Evolutionary conservation across 208 protist genomes (phyloP).

Genomic region (Porcisia deanei): DNA sequence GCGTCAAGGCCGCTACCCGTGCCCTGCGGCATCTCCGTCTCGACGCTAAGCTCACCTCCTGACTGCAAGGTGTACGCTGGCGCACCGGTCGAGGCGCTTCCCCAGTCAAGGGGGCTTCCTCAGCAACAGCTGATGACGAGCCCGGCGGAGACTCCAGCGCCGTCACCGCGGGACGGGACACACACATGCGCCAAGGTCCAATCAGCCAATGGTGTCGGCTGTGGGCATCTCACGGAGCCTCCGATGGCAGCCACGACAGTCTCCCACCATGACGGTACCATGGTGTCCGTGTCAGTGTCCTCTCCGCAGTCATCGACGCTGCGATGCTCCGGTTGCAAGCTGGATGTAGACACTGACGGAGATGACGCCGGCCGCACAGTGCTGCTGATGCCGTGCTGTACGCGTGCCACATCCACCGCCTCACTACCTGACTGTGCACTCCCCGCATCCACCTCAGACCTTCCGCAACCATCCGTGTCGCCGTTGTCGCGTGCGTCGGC

Average conservation of each 20-base stretch:
- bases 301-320: background rate
- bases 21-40: background rate
- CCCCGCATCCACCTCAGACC: conserved; percentile 8
- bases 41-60: background rate
- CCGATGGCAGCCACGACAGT: background rate
- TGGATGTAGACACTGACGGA: background rate
- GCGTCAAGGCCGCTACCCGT: background rate
- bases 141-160: background rate
- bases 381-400: background rate
- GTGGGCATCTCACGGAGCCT: background rate
- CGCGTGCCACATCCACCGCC: background rate
- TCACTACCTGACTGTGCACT: conserved; percentile 11
- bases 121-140: background rate
- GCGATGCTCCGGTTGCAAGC: background rate
- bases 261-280: background rate
- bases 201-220: background rate
- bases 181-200: background rate
- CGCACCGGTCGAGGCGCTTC: background rate
- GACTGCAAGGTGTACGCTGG: background rate
- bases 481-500: background rate
- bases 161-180: background rate
- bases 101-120: background rate
- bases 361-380: background rate
- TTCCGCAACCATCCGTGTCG: background rate
- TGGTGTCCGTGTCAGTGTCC: background rate